Evolutionary conservation across 73 alveolate species (phyloP).

Genomic region (Paramecium biaurelia): DNA sequence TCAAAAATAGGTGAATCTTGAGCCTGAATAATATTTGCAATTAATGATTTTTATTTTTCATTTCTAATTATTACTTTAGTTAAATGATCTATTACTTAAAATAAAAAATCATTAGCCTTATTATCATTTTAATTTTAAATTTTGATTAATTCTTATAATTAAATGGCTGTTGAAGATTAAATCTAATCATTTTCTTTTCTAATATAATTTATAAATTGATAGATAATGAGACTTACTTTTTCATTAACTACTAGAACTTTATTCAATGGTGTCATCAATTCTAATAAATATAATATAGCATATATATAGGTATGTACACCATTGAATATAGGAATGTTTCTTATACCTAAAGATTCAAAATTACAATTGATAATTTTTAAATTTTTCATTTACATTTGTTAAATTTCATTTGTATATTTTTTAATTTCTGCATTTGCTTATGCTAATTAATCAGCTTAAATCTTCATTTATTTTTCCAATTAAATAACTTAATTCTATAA

Average conservation of each 20-base stretch:
- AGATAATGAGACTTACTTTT: neutral
- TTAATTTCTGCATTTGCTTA: neutral
- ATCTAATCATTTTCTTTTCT: neutral
- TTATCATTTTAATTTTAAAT: neutral
- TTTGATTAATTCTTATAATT: neutral
- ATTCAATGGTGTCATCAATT: neutral
- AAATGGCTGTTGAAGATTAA: neutral
- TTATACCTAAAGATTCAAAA: neutral
- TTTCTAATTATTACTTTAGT: neutral
- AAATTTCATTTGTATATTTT: neutral
- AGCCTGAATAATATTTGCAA: neutral
- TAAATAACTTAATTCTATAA: neutral
- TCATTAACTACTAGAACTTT: neutral
- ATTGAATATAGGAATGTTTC: neutral
- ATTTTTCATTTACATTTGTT: neutral
- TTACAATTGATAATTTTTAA: neutral
- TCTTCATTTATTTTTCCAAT: neutral
- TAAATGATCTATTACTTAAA: neutral
- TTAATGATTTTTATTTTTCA: neutral
- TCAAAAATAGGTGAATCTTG: conserved; percentile 27
- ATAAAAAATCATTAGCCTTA: conserved; percentile 16
- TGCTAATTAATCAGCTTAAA: neutral
- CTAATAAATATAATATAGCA: neutral
- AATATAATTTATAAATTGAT: neutral
- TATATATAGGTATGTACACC: neutral